These are phyloP conservation scores for Solanum gracilifrons DNA, from an alignment of 257 asterid genomes.

Conservation along the genomic window DNA sequence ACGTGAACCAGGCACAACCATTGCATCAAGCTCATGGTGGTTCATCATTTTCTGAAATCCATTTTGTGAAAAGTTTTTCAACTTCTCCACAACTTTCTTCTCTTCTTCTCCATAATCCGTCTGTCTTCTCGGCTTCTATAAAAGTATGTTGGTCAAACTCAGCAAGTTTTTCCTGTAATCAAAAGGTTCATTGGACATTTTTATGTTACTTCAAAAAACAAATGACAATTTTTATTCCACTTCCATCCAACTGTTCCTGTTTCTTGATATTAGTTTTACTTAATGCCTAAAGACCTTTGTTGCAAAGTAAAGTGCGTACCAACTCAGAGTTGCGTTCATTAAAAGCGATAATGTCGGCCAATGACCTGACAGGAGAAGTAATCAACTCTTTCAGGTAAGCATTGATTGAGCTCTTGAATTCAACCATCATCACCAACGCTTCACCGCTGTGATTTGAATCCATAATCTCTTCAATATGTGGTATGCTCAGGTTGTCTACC, in stretches of 20 bases:
- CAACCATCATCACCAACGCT: constrained; percentile 6
- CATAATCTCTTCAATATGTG: constrained; percentile 3
- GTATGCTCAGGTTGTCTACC: constrained; percentile 23
- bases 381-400: constrained; percentile 21
- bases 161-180: constrained; percentile 23
- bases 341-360: constrained; percentile 31
- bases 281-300: not conserved
- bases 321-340: constrained; percentile 17
- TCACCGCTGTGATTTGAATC: not conserved
- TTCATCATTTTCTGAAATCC: constrained; percentile 35
- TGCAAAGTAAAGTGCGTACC: not conserved
- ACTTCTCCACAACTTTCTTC: constrained; percentile 7
- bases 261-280: not conserved
- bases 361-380: constrained; percentile 33
- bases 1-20: constrained; percentile 3
- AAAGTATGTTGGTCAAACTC: constrained; percentile 24
- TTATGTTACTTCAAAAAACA: not conserved
- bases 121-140: constrained; percentile 26
- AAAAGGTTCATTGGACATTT: not conserved
- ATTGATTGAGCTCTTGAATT: constrained; percentile 30
- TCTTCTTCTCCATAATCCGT: constrained; percentile 22
- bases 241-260: not conserved
- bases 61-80: not conserved
- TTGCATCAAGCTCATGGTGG: constrained; percentile 23
- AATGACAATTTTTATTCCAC: not conserved